Evolutionary conservation across 768 basidiomycete genomes (phyloP).

Genomic region (Termitomyces sp.): DNA sequence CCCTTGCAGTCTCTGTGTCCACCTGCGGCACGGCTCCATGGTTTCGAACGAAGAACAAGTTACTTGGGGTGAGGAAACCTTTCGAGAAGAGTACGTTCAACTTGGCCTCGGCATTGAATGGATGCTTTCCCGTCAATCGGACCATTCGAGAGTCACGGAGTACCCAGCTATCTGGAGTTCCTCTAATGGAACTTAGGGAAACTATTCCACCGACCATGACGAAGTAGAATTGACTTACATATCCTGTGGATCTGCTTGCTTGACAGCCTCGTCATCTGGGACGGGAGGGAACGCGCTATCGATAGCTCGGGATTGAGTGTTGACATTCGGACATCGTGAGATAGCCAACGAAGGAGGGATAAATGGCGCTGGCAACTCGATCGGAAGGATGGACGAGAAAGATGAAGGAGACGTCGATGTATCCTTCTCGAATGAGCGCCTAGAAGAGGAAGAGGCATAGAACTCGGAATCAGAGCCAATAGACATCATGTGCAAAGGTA

Average conservation of each 20-base stretch:
- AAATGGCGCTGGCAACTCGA: constrained; percentile 1
- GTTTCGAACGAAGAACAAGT: constrained; percentile 58
- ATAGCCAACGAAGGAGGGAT: constrained; percentile 6
- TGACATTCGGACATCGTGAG: neutral
- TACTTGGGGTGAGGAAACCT: constrained; percentile 54
- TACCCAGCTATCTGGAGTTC: constrained; percentile 26
- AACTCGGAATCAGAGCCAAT: neutral
- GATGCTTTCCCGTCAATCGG: constrained; percentile 56
- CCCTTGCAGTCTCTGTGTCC: constrained; percentile 25
- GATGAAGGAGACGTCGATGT: constrained; percentile 1
- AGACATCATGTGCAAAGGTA: neutral
- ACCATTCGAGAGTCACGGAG: constrained; percentile 35
- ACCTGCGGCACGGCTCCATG: constrained; percentile 58
- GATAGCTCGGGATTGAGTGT: neutral
- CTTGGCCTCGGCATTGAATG: constrained; percentile 55
- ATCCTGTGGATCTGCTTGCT: constrained; percentile 2
- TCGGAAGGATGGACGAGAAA: neutral
- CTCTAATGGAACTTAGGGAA: neutral
- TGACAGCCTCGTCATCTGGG: constrained; percentile 4
- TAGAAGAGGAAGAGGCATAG: neutral
- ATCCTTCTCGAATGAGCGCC: neutral
- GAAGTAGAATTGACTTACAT: neutral
- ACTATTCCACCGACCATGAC: too few relatives aligned
- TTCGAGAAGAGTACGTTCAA: constrained; percentile 40
- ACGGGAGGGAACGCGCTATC: neutral